Base-by-base conservation (phyloP, 805 yeast genomes). In the Huiozyma naganishii region DNA sequence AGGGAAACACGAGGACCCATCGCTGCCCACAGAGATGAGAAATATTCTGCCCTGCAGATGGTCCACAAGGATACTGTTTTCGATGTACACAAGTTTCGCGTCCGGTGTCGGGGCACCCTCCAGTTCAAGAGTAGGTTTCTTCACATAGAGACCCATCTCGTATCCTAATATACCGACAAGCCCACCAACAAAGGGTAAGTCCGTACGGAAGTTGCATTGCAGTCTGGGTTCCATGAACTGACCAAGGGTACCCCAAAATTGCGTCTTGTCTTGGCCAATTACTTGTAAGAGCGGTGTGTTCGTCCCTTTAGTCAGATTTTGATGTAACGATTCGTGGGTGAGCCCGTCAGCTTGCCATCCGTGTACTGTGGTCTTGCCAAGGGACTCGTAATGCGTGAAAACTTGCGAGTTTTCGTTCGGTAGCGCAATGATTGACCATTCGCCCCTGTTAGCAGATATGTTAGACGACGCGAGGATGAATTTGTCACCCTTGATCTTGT, bases 161-260 rank as follows among this genome's bases (percentile, higher is more conserved):
- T 92, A 92, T 0, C 95, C 82, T 8, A 92, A 61, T 36, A 82
- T 69, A 5, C 99, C 99, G 43, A 89, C 68, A 30, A 85, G 70
- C 0, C 99, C 99, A n/a, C 98, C 97, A 45, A 78, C 66, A 54
- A 92, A 92, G 1, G 95, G 95, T 13, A 86, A 65, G 0, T 66
- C 63, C 6, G 67, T 43, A n/a, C 38, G 36, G 23, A 17, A 17
- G 17, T 49, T 45, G 6, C 41, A 30, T 12, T 45, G 40, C 12
- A 54, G 35, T 27, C 50, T 49, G 23, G 23, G 23, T 30, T 30
- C 33, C 64, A 62, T 62, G 36, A 52, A 58, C 1, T 51, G 40
- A 4, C 58, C 60, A 9, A 60, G 35, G 6, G 54, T 55, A 4
- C 36, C 32, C 63, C 65, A 63, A 41, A 60, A 63, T 12, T 50